Base-by-base conservation (phyloP, 2,329 filamentous ascomycete genomes). In the Cadophora sp. region DNA sequence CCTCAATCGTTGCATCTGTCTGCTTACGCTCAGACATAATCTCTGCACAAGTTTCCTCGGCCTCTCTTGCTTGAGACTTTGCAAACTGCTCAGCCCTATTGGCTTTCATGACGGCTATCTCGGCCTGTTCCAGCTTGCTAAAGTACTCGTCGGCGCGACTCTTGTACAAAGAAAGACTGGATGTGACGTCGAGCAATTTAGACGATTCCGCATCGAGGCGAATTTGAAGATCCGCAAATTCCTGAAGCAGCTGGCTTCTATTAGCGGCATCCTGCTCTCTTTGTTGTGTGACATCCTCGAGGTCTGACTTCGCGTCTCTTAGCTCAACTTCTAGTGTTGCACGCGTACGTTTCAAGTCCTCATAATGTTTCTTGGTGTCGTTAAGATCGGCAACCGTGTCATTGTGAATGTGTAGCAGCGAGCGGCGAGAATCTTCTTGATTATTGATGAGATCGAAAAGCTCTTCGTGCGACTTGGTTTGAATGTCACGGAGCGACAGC, bases 141-240 rank as follows among this genome's bases (percentile, higher is more conserved):
- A 97, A 99, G 80, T 99, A 98, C 78, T 98, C 95, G 77, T 98
- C 94, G 4, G 95, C 92, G 53, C 95, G 90, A 71, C 88, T 89
- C 85, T 97, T 97, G 85, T 98, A 99, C 70, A 97, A 82, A 69
- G 89, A 90, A 51, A 98, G 86, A 78, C 92, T 97, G 3, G 93
- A 91, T 8, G 89, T 89, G 55, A 97, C 89, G 79, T 99, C 95
- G 31, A 90, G 87, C 31, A 95, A 85, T 78, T 92, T 95, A 0
- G 93, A 97, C 0, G 89, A 88, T 80, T 98, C 96, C 6, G 92
- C 91, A 77, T 98, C 96, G 19, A 98, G 86, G 56, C 94, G 89
- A 74, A 98, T 97, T 76, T 98, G 96, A 60, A 98, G 84, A 76
- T 98, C 96, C 1, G 94, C 90, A 79, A 95, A 97, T 78, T 98